These are phyloP conservation scores for Hibiscus trionum DNA, from an alignment of 345 rosid species.

Conservation along the genomic window DNA sequence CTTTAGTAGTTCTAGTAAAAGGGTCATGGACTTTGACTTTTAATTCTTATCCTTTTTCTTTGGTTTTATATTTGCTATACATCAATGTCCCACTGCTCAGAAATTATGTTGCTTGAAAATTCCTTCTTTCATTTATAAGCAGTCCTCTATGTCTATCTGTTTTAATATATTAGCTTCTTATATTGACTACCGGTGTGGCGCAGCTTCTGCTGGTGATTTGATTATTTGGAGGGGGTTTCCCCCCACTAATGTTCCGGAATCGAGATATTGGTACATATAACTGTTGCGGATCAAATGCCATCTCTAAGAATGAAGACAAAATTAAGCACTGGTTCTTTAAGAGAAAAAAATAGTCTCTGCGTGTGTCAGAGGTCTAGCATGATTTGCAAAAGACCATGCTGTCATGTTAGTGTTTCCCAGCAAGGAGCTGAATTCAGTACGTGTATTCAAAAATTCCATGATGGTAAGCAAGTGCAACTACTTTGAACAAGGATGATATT, in stretches of 20 bases:
- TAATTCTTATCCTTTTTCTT: neutral
- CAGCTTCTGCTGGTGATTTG: constrained; percentile 36
- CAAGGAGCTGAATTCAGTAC: constrained; percentile 27
- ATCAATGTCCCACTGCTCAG: neutral
- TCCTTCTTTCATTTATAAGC: neutral
- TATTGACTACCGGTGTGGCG: constrained; percentile 11
- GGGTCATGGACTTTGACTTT: constrained; percentile 2
- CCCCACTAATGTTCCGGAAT: constrained; percentile 40
- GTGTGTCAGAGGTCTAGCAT: constrained; percentile 45
- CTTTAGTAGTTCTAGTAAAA: neutral
- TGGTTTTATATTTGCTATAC: neutral
- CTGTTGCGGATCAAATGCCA: constrained; percentile 55
- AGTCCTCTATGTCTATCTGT: neutral
- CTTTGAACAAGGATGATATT: neutral
- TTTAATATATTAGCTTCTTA: neutral
- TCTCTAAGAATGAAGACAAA: constrained; percentile 60
- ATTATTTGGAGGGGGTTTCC: constrained; percentile 24
- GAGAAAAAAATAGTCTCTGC: constrained; percentile 43
- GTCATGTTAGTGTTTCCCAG: constrained; percentile 26
- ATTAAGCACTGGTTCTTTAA: constrained; percentile 27
- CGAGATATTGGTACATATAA: constrained; percentile 28
- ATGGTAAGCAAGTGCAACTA: constrained; percentile 29
- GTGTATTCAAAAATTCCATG: constrained; percentile 21
- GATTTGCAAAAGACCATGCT: constrained; percentile 42
- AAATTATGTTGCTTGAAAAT: constrained; percentile 5